Percentiles rank a stretch among this genome's conserved stretches.
phyloP scores from a whole-genome alignment of 768 basidiomycete genomes.

The Leucocoprinus birnbaumii region DNA sequence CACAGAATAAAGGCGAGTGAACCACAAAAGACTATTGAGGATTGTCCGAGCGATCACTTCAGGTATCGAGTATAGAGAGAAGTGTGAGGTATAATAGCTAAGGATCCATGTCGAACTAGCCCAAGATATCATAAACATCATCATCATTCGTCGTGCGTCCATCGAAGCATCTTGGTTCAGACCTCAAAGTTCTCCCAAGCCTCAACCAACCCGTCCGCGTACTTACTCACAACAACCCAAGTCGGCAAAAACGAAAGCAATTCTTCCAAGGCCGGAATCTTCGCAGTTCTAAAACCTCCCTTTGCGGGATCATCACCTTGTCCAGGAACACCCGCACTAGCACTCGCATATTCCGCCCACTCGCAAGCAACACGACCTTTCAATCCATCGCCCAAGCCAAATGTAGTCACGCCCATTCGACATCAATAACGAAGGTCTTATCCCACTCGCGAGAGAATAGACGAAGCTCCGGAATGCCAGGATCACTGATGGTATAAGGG shows the following conservation, averaged over 20 bases:
- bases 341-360: constrained; percentile 69
- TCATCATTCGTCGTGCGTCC: too few species aligned
- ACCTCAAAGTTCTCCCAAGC: constrained; percentile 35
- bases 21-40: too few species aligned
- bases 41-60: too few species aligned
- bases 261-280: constrained; percentile 73
- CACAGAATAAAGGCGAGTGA: too few species aligned
- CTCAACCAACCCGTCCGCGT: constrained; percentile 56
- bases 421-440: constrained; percentile 47
- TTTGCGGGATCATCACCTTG: constrained; percentile 37
- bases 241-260: constrained; percentile 58
- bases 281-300: constrained; percentile 21
- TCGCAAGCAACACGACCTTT: constrained; percentile 55
- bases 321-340: constrained; percentile 21
- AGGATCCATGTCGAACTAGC: too few species aligned
- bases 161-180: constrained; percentile 8
- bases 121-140: too few species aligned
- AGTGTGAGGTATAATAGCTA: too few species aligned
- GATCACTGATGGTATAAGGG: constrained; percentile 33
- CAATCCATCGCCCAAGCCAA: constrained; percentile 13
- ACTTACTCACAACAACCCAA: constrained; percentile 63
- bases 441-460: constrained; percentile 65
- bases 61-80: too few species aligned
- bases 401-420: constrained; percentile 40
- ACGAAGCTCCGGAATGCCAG: constrained; percentile 33